phyloP scores from a whole-genome alignment of 2,329 filamentous ascomycete species.

The Verticillium nonalfalfae region DNA sequence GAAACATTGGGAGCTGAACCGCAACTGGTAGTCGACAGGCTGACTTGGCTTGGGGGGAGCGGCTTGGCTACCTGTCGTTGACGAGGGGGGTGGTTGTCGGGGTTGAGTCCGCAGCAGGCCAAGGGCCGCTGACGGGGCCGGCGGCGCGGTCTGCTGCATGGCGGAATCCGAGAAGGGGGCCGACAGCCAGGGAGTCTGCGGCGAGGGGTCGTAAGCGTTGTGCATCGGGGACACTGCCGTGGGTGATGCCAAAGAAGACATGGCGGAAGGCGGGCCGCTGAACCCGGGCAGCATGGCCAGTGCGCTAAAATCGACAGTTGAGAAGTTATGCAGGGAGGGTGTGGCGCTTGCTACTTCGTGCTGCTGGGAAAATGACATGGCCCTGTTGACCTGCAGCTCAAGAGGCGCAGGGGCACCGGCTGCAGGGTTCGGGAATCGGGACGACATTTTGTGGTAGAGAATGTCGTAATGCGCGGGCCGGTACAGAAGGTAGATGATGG shows the following conservation, averaged over 20 bases:
- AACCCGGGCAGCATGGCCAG: constrained; percentile 43
- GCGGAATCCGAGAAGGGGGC: constrained; percentile 22
- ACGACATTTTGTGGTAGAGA: constrained; percentile 57
- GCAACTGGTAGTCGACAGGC: constrained; percentile 26
- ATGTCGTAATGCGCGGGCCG: constrained; percentile 89
- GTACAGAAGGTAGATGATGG: constrained; percentile 54
- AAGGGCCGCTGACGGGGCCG: constrained; percentile 21
- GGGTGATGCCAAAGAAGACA: constrained; percentile 27
- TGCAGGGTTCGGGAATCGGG: constrained; percentile 11
- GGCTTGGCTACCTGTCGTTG: background rate
- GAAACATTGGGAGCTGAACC: constrained; percentile 49
- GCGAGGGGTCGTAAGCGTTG: constrained; percentile 20
- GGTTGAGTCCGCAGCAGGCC: constrained; percentile 6
- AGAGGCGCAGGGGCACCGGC: constrained; percentile 18
- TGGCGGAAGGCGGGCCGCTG: constrained; percentile 14
- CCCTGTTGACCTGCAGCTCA: constrained; percentile 48
- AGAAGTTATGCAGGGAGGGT: constrained; percentile 31
- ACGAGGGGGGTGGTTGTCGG: constrained; percentile 2
- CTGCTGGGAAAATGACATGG: constrained; percentile 37
- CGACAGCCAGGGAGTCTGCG: constrained; percentile 30
- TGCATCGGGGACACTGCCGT: constrained; percentile 14
- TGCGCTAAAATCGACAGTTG: constrained; percentile 33
- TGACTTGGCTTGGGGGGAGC: constrained; percentile 5
- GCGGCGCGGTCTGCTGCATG: constrained; percentile 19
- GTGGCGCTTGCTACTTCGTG: constrained; percentile 34